Base-by-base conservation (phyloP, 1,139 yeast species). In the Saccharomycopsis hybrid region DNA sequence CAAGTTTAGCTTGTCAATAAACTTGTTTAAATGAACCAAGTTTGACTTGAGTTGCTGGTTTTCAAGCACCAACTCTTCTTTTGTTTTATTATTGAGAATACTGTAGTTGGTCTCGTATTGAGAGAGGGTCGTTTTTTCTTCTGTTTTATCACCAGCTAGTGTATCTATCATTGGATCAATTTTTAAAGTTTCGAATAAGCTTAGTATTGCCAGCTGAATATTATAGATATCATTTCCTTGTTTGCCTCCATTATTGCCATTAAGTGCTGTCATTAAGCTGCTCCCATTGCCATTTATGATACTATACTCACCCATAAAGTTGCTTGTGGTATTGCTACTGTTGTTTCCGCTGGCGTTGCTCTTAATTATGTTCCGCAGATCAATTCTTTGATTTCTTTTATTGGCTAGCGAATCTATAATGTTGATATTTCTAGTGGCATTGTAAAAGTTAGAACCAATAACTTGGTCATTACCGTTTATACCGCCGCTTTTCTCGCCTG, bases 261-360 rank as follows among this genome's bases (percentile, higher is more conserved):
- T n/a, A n/a, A n/a, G n/a, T n/a, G n/a, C n/a, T n/a, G 47, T 30
- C 1, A 41, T 27, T 28, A 35, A 28, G 18, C 8, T 25, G n/a
- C n/a, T n/a, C n/a, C 31, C 37, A 18, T 30, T 44, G 24, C 50
- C 51, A 29, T 49, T 46, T n/a, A 51, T 51, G 7, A 51, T 51
- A 45, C 54, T 51, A 33, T 47, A 51, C 4, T 51, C 54, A 9
- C 48, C 51, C 9, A 45, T 44, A 24, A 51, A 41, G n/a, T n/a
- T n/a, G 3, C 30, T 43, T 8, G 29, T 13, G 11, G 5, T 24
- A 4, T 4, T 11, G 7, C 8, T 27, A n/a, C n/a, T n/a, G n/a
- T n/a, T n/a, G n/a, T n/a, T 8, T 43, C 2, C 9, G 18, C 11
- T 18, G 24, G 41, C 18, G 28, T 44, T 32, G 45, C 2, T 27